These are phyloP conservation scores for Beta macrorhiza DNA, from an alignment of 179 eudicot species.

Conservation along the genomic window DNA sequence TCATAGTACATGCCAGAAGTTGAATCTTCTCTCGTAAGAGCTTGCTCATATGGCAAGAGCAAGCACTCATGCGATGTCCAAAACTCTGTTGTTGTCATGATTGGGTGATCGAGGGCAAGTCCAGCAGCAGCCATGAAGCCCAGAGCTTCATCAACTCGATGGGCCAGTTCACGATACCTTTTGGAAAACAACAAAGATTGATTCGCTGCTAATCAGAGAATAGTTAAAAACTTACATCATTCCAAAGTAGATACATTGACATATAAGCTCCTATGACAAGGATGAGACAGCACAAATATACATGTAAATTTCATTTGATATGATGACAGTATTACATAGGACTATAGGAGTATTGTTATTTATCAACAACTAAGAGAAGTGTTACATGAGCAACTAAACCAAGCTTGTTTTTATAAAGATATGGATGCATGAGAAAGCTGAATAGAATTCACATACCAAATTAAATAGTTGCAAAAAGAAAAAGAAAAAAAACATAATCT, in stretches of 20 bases:
- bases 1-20: slow-evolving; percentile 46
- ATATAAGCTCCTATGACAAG: neutral
- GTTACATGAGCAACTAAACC: neutral
- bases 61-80: slow-evolving; percentile 54
- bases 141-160: slow-evolving; percentile 51
- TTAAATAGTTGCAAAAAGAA: neutral
- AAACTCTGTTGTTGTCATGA: slow-evolving; percentile 46
- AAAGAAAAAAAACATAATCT: neutral
- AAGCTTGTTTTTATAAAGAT: neutral
- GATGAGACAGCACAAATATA: neutral
- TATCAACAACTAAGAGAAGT: too few species aligned
- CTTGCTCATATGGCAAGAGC: slow-evolving; percentile 50
- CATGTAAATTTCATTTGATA: too few species aligned
- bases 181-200: slow-evolving; percentile 2
- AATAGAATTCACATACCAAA: neutral
- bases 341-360: too few species aligned
- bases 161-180: slow-evolving; percentile 50
- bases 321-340: too few species aligned
- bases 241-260: neutral
- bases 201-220: neutral
- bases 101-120: slow-evolving; percentile 46
- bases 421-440: neutral
- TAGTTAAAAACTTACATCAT: neutral
- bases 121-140: slow-evolving; percentile 55
- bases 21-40: slow-evolving; percentile 50